Conservation (phyloP, 2,329 filamentous ascomycete genomes). For the Byssothecium circinans region DNA sequence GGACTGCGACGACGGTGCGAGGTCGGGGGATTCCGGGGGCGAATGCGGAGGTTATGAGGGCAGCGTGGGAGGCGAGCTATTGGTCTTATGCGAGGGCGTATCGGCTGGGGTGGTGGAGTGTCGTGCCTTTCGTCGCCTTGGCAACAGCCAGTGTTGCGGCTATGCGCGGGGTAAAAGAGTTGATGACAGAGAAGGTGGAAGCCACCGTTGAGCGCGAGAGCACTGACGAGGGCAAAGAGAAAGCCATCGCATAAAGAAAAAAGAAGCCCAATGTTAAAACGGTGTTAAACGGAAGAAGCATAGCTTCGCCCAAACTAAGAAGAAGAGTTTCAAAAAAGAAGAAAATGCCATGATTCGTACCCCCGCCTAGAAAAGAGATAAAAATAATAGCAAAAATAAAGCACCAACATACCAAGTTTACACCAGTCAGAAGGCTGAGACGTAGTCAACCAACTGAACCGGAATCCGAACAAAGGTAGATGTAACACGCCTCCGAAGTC, state of each 20-base stretch:
- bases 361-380: too few species aligned
- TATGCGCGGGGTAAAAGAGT: slow-evolving; percentile 30
- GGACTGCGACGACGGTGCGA: slow-evolving; percentile 13
- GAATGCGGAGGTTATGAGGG: slow-evolving; percentile 18
- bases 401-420: too few species aligned
- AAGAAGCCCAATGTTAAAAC: too few species aligned
- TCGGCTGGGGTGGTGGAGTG: slow-evolving; percentile 33
- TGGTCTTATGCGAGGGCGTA: slow-evolving; percentile 36
- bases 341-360: too few species aligned
- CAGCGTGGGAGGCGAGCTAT: slow-evolving; percentile 30
- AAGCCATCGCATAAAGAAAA: background rate
- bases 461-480: too few species aligned
- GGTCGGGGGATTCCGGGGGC: slow-evolving; percentile 17
- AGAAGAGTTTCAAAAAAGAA: too few species aligned
- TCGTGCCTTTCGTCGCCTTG: slow-evolving; percentile 35
- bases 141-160: slow-evolving; percentile 26
- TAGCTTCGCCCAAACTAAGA: too few species aligned
- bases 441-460: too few species aligned
- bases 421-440: too few species aligned
- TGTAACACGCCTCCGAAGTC: too few species aligned
- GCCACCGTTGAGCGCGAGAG: slow-evolving; percentile 31
- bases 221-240: slow-evolving; percentile 12
- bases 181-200: slow-evolving; percentile 38
- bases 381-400: too few species aligned
- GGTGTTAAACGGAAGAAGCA: too few species aligned